phyloP scores from a whole-genome alignment of 2,329 filamentous ascomycete species.

The Aspergillus fijiensis region DNA sequence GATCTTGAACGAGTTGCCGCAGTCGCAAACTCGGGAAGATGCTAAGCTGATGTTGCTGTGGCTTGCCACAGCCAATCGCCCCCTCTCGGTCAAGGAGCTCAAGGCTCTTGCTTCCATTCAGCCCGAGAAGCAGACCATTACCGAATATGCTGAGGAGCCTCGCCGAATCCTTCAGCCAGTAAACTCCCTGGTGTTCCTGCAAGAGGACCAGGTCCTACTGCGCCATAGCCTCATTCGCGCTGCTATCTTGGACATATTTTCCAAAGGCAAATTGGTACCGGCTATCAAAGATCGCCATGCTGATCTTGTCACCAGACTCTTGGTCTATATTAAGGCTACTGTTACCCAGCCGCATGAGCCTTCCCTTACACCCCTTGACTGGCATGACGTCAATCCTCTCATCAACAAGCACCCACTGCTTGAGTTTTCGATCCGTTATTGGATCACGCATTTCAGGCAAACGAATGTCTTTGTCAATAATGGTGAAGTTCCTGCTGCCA shows the following conservation, averaged over 20 bases:
- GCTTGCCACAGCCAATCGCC: slow-evolving; percentile 40
- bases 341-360: slow-evolving; percentile 33
- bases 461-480: slow-evolving; percentile 30
- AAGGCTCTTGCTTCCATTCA: slow-evolving; percentile 31
- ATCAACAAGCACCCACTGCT: slow-evolving; percentile 43
- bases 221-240: slow-evolving; percentile 38
- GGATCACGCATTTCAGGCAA: slow-evolving; percentile 29
- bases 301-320: slow-evolving; percentile 34
- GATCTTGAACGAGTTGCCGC: slow-evolving; percentile 24
- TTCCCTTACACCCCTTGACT: slow-evolving; percentile 29
- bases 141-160: slow-evolving; percentile 28
- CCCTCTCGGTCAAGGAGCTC: slow-evolving; percentile 36
- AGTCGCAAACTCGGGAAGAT: slow-evolving; percentile 22
- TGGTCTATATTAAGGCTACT: slow-evolving; percentile 35
- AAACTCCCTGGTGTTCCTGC: slow-evolving; percentile 33
- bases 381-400: slow-evolving; percentile 25
- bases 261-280: slow-evolving; percentile 32
- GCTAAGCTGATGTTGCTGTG: slow-evolving; percentile 37
- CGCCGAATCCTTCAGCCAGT: slow-evolving; percentile 30
- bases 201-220: slow-evolving; percentile 37
- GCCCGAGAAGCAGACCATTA: slow-evolving; percentile 30
- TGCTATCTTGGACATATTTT: slow-evolving; percentile 31
- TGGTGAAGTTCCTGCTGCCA: slow-evolving; percentile 39
- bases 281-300: slow-evolving; percentile 35
- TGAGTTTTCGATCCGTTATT: slow-evolving; percentile 51